Evolutionary conservation across 805 yeast species (phyloP).

Genomic region (Lipomyces yamanashiensis): DNA sequence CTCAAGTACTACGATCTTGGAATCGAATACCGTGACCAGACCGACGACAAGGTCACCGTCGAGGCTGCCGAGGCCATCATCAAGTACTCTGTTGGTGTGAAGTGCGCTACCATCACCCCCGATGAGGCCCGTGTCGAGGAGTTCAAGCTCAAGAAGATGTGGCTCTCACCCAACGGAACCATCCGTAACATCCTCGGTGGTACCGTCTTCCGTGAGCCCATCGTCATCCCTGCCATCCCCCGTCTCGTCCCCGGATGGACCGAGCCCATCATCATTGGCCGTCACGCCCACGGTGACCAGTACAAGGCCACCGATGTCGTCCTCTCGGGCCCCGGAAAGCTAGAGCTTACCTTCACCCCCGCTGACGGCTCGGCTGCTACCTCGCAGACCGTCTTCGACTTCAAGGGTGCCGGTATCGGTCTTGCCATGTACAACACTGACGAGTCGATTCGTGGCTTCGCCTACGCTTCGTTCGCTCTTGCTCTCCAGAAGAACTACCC

Average conservation of each 20-base stretch:
- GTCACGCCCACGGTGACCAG: slow-evolving; percentile 98
- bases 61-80: slow-evolving; percentile 90
- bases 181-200: slow-evolving; percentile 95
- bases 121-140: slow-evolving; percentile 95
- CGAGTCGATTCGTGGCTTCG: slow-evolving; percentile 86
- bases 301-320: slow-evolving; percentile 90
- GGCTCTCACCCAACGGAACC: slow-evolving; percentile 97
- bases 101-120: slow-evolving; percentile 99
- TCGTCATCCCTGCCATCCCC: slow-evolving; percentile 86
- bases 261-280: slow-evolving; percentile 92
- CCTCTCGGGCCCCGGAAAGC: slow-evolving; percentile 76
- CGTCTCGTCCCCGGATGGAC: slow-evolving; percentile 91
- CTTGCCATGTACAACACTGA: slow-evolving; percentile 96
- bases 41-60: slow-evolving; percentile 83
- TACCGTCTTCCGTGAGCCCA: slow-evolving; percentile 96
- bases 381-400: slow-evolving; percentile 68
- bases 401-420: slow-evolving; percentile 76
- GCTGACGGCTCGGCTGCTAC: slow-evolving; percentile 59
- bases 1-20: slow-evolving; percentile 91
- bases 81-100: slow-evolving; percentile 89
- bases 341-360: slow-evolving; percentile 79
- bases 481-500: slow-evolving; percentile 81
- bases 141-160: slow-evolving; percentile 90
- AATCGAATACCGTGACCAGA: slow-evolving; percentile 81
- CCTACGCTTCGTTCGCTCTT: slow-evolving; percentile 87